A percentile compares a stretch with the other conserved stretches of the same genome.
Conservation (phyloP, 2,329 filamentous ascomycete species). For the Ceratocystis diversiconidia region DNA sequence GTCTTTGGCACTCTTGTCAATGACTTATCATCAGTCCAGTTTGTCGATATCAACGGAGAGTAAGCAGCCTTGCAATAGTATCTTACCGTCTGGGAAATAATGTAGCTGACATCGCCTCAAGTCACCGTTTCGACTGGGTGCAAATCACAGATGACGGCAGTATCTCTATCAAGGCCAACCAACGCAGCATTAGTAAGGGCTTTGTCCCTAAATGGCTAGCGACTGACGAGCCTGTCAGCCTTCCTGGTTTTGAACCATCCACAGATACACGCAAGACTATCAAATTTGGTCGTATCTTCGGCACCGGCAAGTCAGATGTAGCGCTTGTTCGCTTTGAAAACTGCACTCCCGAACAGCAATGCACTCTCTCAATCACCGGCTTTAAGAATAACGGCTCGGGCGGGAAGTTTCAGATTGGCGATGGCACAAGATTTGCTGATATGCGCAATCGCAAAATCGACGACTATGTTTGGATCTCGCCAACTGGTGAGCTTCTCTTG, state of each 20-base stretch:
- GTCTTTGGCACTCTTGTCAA: constrained; percentile 17
- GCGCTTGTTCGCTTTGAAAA: neutral
- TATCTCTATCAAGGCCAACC: constrained; percentile 23
- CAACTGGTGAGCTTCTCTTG: constrained; percentile 15
- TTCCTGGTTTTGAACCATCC: neutral
- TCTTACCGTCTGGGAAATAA: constrained; percentile 11
- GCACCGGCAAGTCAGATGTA: constrained; percentile 8
- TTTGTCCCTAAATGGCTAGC: constrained; percentile 16
- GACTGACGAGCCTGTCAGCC: neutral
- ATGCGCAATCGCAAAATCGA: constrained; percentile 16
- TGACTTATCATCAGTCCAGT: constrained; percentile 19
- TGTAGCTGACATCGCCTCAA: constrained; percentile 17
- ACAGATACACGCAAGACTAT: constrained; percentile 10
- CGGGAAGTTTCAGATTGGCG: constrained; percentile 18
- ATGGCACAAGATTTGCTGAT: constrained; percentile 18
- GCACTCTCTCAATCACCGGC: constrained; percentile 12
- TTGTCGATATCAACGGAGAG: constrained; percentile 21
- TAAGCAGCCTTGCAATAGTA: neutral
- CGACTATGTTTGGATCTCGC: constrained; percentile 20
- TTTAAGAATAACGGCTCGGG: constrained; percentile 20
- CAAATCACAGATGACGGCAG: constrained; percentile 22
- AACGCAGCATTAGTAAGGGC: constrained; percentile 15
- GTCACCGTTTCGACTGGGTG: constrained; percentile 18
- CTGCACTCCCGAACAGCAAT: neutral
- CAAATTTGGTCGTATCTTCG: constrained; percentile 20